Percentiles rank a stretch among this genome's conserved stretches.
Evolutionary conservation across 495 filamentous ascomycete genomes (phyloP).

Genomic region (Penicillium bovifimosum): DNA sequence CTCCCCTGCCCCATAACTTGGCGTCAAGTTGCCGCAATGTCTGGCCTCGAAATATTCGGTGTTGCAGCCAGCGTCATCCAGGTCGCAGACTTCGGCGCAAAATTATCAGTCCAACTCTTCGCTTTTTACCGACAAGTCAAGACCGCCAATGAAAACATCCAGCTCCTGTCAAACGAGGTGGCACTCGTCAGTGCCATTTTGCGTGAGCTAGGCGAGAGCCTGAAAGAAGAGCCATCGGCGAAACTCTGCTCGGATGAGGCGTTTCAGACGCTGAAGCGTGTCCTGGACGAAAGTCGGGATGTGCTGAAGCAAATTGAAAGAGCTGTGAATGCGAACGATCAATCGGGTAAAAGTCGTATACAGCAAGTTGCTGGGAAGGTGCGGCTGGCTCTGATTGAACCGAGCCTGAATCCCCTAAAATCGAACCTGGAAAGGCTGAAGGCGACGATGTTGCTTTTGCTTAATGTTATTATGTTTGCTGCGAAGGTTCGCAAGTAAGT

Average conservation of each 20-base stretch:
- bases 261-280: slow-evolving; percentile 11
- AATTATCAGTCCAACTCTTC: slow-evolving; percentile 31
- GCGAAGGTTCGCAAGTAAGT: slow-evolving; percentile 18
- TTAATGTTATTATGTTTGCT: slow-evolving; percentile 36
- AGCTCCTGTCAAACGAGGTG: slow-evolving; percentile 32
- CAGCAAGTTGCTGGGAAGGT: slow-evolving; percentile 12
- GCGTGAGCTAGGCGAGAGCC: slow-evolving; percentile 21
- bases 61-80: slow-evolving; percentile 33
- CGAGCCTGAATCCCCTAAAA: slow-evolving; percentile 22
- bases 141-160: slow-evolving; percentile 24
- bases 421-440: slow-evolving; percentile 33
- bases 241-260: slow-evolving; percentile 25
- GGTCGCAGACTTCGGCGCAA: slow-evolving; percentile 32
- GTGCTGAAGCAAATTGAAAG: slow-evolving; percentile 29
- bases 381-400: slow-evolving; percentile 18
- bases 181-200: slow-evolving; percentile 30
- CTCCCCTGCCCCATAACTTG: not conserved
- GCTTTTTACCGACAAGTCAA: slow-evolving; percentile 30
- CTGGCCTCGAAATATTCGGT: slow-evolving; percentile 21
- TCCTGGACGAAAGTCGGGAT: slow-evolving; percentile 21
- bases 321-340: slow-evolving; percentile 8
- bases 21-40: slow-evolving; percentile 2
- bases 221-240: slow-evolving; percentile 20
- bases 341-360: slow-evolving; percentile 7
- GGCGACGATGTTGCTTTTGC: slow-evolving; percentile 28